Conservation (phyloP, 1,284 basidiomycete genomes). For the Amylostereum areolatum region DNA sequence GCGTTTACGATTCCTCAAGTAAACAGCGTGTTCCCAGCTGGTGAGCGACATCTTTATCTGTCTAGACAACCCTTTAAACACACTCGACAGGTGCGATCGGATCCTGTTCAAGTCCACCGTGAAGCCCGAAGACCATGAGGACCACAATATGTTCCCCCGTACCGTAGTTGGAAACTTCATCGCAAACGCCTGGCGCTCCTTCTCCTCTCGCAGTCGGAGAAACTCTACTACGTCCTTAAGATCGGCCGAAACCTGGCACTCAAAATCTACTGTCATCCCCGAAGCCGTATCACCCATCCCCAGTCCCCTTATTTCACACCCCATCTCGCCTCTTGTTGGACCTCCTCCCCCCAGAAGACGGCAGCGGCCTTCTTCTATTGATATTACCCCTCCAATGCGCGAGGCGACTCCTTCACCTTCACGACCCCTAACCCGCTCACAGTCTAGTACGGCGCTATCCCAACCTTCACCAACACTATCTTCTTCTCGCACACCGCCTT, state of each 20-base stretch:
- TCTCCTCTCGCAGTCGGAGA: constrained; percentile 34
- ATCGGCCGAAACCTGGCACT: constrained; percentile 11
- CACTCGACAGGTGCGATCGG: constrained; percentile 60
- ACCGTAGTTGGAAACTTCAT: constrained; percentile 48
- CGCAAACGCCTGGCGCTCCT: constrained; percentile 46
- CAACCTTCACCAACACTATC: neutral
- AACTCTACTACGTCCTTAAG: constrained; percentile 34
- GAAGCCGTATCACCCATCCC: neutral
- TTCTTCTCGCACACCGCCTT: neutral
- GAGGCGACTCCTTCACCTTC: no score
- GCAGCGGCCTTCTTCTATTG: constrained; percentile 12
- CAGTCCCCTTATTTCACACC: neutral
- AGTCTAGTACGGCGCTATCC: neutral
- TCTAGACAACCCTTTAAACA: neutral
- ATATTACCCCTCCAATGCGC: neutral
- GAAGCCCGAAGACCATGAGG: constrained; percentile 35
- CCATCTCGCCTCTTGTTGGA: neutral
- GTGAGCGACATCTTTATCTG: constrained; percentile 30
- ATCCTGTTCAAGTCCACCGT: constrained; percentile 75
- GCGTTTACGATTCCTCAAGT: constrained; percentile 71
- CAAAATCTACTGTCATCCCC: neutral
- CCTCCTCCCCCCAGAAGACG: neutral
- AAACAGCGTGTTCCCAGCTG: constrained; percentile 81
- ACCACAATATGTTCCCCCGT: constrained; percentile 25
- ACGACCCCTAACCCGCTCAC: neutral